phyloP scores from a whole-genome alignment of 2,329 filamentous ascomycete species.

The Didymella sp. region DNA sequence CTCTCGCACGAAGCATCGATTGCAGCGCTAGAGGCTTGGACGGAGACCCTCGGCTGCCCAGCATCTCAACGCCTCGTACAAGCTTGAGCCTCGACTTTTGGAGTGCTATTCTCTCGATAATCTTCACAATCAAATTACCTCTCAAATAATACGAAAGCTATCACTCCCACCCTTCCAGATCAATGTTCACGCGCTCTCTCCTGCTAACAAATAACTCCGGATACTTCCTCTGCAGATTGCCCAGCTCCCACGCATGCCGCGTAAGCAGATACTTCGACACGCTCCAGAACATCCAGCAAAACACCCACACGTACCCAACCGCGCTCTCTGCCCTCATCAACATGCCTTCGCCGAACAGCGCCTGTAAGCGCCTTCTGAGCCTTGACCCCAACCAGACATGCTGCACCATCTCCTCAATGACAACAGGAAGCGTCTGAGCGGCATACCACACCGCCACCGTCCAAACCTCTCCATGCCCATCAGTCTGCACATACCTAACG shows the following conservation, averaged over 20 bases:
- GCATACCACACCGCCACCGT: slow-evolving; percentile 25
- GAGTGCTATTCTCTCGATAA: too few relatives aligned
- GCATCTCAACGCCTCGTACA: background rate
- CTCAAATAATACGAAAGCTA: background rate
- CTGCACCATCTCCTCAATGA: slow-evolving; percentile 21
- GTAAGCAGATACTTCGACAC: slow-evolving; percentile 23
- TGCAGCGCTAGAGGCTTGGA: slow-evolving; percentile 35
- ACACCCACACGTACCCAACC: slow-evolving; percentile 26
- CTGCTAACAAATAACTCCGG: background rate
- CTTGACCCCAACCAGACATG: slow-evolving; percentile 11
- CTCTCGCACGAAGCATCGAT: slow-evolving; percentile 21
- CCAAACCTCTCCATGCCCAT: slow-evolving; percentile 19
- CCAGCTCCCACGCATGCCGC: slow-evolving; percentile 23
- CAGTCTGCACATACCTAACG: slow-evolving; percentile 20
- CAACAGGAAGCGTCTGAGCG: slow-evolving; percentile 29
- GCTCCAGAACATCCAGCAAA: slow-evolving; percentile 30
- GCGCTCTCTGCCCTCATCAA: slow-evolving; percentile 14
- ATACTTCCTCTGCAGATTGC: slow-evolving; percentile 3
- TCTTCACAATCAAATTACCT: too few relatives aligned
- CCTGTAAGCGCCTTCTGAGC: background rate
- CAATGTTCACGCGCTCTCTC: background rate
- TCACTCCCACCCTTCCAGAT: background rate
- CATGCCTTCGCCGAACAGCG: background rate
- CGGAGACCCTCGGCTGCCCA: slow-evolving; percentile 5
- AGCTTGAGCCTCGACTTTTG: too few relatives aligned